These are phyloP conservation scores for Brassica rapa DNA, from an alignment of 345 rosid genomes.

Conservation along the genomic window DNA sequence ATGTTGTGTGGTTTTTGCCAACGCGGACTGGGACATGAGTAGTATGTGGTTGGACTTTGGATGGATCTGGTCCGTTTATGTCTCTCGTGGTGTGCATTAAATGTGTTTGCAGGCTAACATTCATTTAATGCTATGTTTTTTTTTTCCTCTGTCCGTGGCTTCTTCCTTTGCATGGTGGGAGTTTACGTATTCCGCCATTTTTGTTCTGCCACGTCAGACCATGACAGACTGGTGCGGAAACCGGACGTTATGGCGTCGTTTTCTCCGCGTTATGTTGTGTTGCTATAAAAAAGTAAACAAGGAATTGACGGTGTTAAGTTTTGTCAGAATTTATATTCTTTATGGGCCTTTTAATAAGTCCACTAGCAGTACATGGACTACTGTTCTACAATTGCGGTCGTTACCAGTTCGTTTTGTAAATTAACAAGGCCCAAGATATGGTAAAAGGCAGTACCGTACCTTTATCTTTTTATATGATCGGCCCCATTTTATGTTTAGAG, in stretches of 20 bases:
- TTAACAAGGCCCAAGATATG: neutral
- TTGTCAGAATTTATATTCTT: neutral
- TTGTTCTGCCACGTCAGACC: slow-evolving; percentile 33
- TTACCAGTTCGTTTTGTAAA: neutral
- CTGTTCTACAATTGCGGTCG: neutral
- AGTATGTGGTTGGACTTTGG: slow-evolving; percentile 24
- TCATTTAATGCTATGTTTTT: slow-evolving; percentile 31
- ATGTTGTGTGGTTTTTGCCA: slow-evolving; percentile 2
- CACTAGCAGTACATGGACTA: neutral
- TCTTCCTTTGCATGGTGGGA: slow-evolving; percentile 35
- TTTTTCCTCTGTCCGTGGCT: slow-evolving; percentile 1
- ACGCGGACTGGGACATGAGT: slow-evolving; percentile 2
- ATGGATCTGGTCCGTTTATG: slow-evolving; percentile 35
- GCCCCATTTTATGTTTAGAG: neutral
- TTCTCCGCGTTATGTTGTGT: neutral
- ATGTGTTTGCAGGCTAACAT: slow-evolving; percentile 36
- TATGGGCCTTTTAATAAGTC: neutral
- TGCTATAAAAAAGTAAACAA: neutral
- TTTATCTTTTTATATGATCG: neutral
- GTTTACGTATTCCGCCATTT: slow-evolving; percentile 33
- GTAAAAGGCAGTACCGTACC: neutral
- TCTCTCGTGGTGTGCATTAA: slow-evolving; percentile 38
- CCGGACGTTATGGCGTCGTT: slow-evolving; percentile 34
- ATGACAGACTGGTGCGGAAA: slow-evolving; percentile 24
- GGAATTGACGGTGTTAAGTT: neutral